Evolutionary conservation across 1,284 basidiomycete species (phyloP), one percentile per base, ranked within the genome.

Genomic region (Sutorius eximius): DNA sequence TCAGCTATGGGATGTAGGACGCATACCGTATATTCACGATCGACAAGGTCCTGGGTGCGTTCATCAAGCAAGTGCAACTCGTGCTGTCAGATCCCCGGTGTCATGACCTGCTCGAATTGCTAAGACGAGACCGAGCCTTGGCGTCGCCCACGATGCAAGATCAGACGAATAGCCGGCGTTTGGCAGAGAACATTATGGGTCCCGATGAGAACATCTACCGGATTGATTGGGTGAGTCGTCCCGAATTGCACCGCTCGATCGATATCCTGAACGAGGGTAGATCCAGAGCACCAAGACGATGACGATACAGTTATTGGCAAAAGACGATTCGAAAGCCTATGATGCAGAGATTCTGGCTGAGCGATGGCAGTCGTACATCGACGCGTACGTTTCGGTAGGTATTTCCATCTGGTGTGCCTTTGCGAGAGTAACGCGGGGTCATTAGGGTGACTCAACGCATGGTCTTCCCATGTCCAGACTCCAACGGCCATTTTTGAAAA

Each of bases 151-250:
- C 88, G 0, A 87, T 86, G 2, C 86, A 94, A 58, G 93, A 95
- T 63, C 87, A 93, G 66, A 91, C 92, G 59, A 93, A 90, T 47
- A 87, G 87, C 60, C 82, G 95, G 44, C 85, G 89, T 68, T 85
- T 85, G 51, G 91, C 89, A 0, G 95, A 98, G 69, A 87, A 83
- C 47, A 82, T 93, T 8, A 73, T 96, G 42, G 92, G 91, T 2
- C 81, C 87, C 1, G 95, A 98, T 53, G 96, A 98, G 71, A 94
- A 92, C 68, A 75, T 98, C 16, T 98, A 92, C 78, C 82, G 93
- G 20, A 83, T 98, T 45, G 94, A 95, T 73, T 97, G 93, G 89
- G 92, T 94, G 66, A 52, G 85, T 75, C 9, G 16, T 46, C 24
- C 12, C 27, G 27, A 24, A 24, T 12, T 3, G 13, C 16, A 2